Conservation (phyloP, 768 basidiomycete genomes). For the Boletus subcaerulescens region DNA sequence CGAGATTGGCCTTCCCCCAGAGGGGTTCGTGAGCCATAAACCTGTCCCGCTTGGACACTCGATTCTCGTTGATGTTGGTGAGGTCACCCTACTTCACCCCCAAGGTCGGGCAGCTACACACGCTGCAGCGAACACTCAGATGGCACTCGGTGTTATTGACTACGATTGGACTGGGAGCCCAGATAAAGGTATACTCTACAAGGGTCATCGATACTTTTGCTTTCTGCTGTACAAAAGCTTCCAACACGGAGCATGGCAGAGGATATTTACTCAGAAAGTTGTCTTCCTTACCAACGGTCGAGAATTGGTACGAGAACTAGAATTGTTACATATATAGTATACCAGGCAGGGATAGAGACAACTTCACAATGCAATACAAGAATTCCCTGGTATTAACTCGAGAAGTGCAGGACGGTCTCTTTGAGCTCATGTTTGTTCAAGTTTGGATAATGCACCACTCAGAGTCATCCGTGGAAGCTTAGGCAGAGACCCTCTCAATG, state of each 20-base stretch:
- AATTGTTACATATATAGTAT: background rate
- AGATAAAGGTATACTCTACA: constrained; percentile 5
- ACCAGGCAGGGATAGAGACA: too few relatives aligned
- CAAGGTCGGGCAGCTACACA: background rate
- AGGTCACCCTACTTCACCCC: constrained; percentile 2
- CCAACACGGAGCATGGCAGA: constrained; percentile 4
- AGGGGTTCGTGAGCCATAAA: background rate
- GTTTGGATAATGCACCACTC: too few relatives aligned
- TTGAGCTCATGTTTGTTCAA: too few relatives aligned
- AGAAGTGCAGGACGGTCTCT: too few relatives aligned
- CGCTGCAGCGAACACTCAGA: background rate
- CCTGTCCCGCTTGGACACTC: background rate
- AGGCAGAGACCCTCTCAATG: too few relatives aligned
- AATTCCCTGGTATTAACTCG: too few relatives aligned
- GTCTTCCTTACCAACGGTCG: constrained; percentile 13
- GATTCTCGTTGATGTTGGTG: background rate
- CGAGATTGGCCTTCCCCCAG: background rate
- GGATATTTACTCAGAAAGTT: constrained; percentile 13
- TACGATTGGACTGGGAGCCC: constrained; percentile 16
- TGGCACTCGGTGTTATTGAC: constrained; percentile 22
- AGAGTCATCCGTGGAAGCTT: too few relatives aligned
- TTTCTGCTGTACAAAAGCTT: constrained; percentile 14
- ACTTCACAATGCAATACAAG: too few relatives aligned
- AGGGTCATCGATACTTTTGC: constrained; percentile 13
- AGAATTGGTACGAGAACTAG: constrained; percentile 6